Evolutionary conservation across 108 stramenopile species (phyloP), one percentile per base, ranked within the genome.

Genomic region (Schizochytrium sp.): DNA sequence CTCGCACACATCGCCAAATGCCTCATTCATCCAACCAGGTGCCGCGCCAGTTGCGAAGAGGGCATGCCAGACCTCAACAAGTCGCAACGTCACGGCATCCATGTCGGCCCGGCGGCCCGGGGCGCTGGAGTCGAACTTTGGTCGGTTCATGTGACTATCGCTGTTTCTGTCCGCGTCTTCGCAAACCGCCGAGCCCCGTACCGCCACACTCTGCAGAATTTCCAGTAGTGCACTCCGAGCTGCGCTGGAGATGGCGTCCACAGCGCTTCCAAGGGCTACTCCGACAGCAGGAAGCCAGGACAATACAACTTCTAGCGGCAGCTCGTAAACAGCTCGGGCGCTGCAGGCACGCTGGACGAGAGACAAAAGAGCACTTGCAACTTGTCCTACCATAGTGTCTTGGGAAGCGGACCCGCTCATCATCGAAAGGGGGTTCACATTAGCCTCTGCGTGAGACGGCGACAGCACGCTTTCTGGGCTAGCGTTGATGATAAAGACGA

Each of bases 271-370:
- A 6, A 83, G 6, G 45, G 76, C 76, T 6, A 53, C 12, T 6
- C 43, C 76, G 0, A 83, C 51, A 23, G 76, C 45, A 34, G 76
- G 76, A 12, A 83, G 19, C 76, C 76, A 83, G 10, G 48, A 12
- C 6, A 53, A 12, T 16, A 83, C 45, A 16, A 28, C 51, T 6
- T 83, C 51, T 12, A 83, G n/a, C 10, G 76, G 51, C 6, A 83
- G 51, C 12, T 83, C 48, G 51, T 53, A 83, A 0, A 83, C 76
- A 21, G 51, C 45, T 6, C 76, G 51, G 14, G 76, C 45, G 28
- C 76, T 83, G 51, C 76, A 83, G 12, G 76, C 51, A 23, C 76
- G 76, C 28, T 83, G 76, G 10, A 83, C 76, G 28, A 83, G 76
- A 6, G 76, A 14, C 16, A 28, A 16, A 6, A 83, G 76, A 12